Conservation (phyloP, 768 basidiomycete species). For the Glaciozyma antarctica region DNA sequence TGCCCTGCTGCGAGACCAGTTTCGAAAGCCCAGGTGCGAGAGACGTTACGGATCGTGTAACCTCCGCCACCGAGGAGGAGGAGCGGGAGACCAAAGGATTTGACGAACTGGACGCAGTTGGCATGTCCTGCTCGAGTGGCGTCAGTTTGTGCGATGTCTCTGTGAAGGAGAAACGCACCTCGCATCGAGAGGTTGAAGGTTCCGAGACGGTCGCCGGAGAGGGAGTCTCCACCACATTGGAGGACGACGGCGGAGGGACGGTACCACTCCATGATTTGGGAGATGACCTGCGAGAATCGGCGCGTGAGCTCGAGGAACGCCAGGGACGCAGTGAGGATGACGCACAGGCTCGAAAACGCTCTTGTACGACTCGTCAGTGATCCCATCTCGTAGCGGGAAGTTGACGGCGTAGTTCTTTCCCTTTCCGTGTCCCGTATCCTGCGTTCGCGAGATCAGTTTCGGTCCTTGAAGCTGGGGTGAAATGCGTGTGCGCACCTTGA, state of each 20-base stretch:
- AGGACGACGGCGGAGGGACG: constrained; percentile 89
- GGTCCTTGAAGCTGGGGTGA: constrained; percentile 13
- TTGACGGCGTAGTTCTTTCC: constrained; percentile 91
- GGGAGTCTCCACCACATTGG: constrained; percentile 93
- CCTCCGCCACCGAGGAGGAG: constrained; percentile 92
- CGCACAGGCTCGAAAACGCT: constrained; percentile 88
- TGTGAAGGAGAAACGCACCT: constrained; percentile 44
- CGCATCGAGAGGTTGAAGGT: constrained; percentile 94
- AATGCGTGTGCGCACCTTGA: constrained; percentile 48
- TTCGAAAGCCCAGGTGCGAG: constrained; percentile 94
- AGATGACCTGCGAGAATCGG: constrained; percentile 58
- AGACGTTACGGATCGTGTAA: constrained; percentile 97
- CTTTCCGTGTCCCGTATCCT: constrained; percentile 89
- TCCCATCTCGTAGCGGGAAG: constrained; percentile 87
- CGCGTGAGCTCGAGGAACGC: constrained; percentile 1
- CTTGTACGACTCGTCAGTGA: constrained; percentile 89
- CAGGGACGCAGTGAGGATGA: constrained; percentile 11
- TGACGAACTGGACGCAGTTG: constrained; percentile 92
- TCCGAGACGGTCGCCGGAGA: constrained; percentile 92
- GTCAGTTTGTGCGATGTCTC: neutral
- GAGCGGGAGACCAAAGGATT: constrained; percentile 89
- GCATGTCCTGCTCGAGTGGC: constrained; percentile 63
- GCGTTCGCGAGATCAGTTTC: constrained; percentile 11
- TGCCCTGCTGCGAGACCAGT: constrained; percentile 97
- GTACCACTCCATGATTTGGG: constrained; percentile 86